A percentile compares a stretch with the other conserved stretches of the same genome.
Conservation (phyloP, 2,329 filamentous ascomycete species). For the Pseudogymnoascus sp. region DNA sequence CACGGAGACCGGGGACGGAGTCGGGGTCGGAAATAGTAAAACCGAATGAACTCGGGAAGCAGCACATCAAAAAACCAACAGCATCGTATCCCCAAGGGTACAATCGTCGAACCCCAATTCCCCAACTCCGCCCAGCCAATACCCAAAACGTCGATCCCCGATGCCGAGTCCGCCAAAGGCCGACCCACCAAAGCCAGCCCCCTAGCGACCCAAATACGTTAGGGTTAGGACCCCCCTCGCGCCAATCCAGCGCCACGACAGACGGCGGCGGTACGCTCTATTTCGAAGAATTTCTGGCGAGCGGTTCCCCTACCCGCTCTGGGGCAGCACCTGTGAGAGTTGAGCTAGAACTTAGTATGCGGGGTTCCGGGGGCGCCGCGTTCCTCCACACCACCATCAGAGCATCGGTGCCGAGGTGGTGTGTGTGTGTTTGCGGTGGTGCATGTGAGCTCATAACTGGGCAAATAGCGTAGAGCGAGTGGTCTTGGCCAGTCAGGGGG, state of each 20-base stretch:
- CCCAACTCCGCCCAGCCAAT: not conserved
- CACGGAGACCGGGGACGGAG: not conserved
- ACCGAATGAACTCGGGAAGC: not conserved
- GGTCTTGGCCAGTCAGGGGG: not conserved
- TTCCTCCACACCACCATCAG: not conserved
- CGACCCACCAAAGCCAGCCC: not conserved
- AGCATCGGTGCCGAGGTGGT: not conserved
- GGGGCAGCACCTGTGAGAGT: not conserved
- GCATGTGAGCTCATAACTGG: not conserved
- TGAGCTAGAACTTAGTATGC: not conserved
- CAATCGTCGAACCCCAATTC: not conserved
- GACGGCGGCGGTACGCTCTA: not conserved
- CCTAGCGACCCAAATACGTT: not conserved
- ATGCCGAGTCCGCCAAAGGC: not conserved
- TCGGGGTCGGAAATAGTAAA: not conserved
- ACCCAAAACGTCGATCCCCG: not conserved
- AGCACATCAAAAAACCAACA: not conserved
- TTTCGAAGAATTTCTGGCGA: constrained; percentile 4
- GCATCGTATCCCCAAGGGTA: not conserved
- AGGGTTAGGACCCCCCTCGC: not conserved
- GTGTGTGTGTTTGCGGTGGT: not conserved
- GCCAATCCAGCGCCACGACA: not conserved
- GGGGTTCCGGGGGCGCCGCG: not conserved
- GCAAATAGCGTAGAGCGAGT: not conserved
- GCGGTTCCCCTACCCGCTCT: not conserved